These are phyloP conservation scores for Pachysandra terminalis DNA, from an alignment of 164 flowering plant species.

Conservation along the genomic window DNA sequence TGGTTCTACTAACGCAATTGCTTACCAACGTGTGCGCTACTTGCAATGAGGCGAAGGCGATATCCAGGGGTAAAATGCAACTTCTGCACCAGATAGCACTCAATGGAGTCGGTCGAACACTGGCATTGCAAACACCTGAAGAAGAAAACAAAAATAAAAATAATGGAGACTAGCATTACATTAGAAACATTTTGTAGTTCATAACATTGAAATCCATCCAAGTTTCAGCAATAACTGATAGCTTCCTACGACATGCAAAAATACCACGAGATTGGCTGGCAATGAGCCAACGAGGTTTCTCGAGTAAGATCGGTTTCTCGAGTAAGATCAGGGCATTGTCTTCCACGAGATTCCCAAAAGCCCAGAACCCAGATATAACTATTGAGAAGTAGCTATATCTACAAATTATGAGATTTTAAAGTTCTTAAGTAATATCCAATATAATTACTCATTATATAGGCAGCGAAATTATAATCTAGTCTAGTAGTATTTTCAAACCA, in stretches of 20 bases:
- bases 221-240: constrained; percentile 27
- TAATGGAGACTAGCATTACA: background rate
- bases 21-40: constrained; percentile 36
- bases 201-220: background rate
- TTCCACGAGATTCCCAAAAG: constrained; percentile 26
- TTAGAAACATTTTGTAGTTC: background rate
- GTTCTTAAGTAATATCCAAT: too few relatives aligned
- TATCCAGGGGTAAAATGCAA: constrained; percentile 17
- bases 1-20: too few relatives aligned
- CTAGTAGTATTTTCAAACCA: too few relatives aligned
- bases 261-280: constrained; percentile 33
- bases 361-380: constrained; percentile 25
- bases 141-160: background rate
- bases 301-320: constrained; percentile 27
- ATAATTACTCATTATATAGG: too few relatives aligned
- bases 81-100: constrained; percentile 20
- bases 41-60: constrained; percentile 23
- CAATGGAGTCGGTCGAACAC: constrained; percentile 34
- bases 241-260: constrained; percentile 39
- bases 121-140: constrained; percentile 34
- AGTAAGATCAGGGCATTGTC: constrained; percentile 35
- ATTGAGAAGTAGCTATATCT: constrained; percentile 34
- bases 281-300: constrained; percentile 44
- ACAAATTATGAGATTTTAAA: too few relatives aligned
- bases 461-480: too few relatives aligned